Base-by-base conservation (phyloP, 192 early-diverging fungal genomes). In the Coemansia sp. region DNA sequence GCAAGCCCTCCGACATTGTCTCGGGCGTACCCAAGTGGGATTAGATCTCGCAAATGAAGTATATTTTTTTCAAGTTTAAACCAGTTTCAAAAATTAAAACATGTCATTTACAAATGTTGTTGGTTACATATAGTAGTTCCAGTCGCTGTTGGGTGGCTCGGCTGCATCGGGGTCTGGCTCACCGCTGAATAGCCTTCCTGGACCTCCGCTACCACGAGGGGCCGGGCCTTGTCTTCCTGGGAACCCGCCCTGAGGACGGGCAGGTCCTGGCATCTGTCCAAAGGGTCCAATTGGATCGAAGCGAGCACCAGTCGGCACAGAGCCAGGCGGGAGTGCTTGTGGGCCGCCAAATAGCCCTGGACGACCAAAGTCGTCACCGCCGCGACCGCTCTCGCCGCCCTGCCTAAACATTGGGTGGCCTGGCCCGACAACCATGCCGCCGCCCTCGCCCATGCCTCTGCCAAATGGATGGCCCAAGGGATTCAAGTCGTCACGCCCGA, bases 221-320 rank as follows among this genome's bases (percentile, higher is more conserved):
- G 46, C 19, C 46, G 46, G 46, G n/a, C 67, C 67, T 22, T 50
- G 60, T 24, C 71, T 68, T 32, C 68, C 63, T 51, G 66, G 55
- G 38, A 24, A 40, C 15, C 70, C 59, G 41, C 80, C 55, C 20
- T 46, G 45, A 29, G 15, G 65, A 13, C 67, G 46, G 11, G 61
- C 51, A 0, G 58, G 48, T 2, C 71, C 71, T 11, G 69, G 76
- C 61, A 60, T 59, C 19, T 34, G 64, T 48, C 87, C 91, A 70
- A 93, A 93, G 11, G 95, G 95, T 15, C 86, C 86, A 67, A 96
- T 93, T 6, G 95, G 95, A 74, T 98, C 94, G 77, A 95, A 98
- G 20, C 94, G 86, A 10, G 95, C 95, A 24, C 93, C 93, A 12
- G 94, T 87, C 9, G 92, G 92, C 51, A 92, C 91, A 27, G 91